Base-by-base conservation (phyloP, 1,284 basidiomycete genomes). In the Apiotrichum porosum region DNA sequence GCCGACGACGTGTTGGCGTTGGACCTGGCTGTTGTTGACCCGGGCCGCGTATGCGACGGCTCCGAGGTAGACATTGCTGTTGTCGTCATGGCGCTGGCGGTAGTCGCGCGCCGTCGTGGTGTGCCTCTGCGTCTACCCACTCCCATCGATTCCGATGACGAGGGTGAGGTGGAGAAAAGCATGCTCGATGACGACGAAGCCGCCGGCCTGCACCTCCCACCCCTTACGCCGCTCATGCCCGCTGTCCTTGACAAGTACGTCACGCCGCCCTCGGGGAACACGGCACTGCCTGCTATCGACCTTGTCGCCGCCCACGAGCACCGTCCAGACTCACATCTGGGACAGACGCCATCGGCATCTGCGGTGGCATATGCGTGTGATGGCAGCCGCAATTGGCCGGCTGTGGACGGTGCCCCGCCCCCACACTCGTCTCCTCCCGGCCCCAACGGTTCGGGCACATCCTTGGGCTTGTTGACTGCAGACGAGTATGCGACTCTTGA, bases 1-100 rank as follows among this genome's bases (percentile, higher is more conserved):
- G 59, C 52, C 2, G 52, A 55, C 44, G 65, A 66, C 26, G 36
- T 58, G 21, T 44, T 67, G 6, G 22, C 18, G 10, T 48, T 68
- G 37, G 65, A 65, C 43, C 37, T 65, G 30, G 48, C 40, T 32
- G 35, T 57, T 9, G 52, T 68, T 3, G 49, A 60, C 36, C 63
- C 63, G 1, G 23, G n/a, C 4, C 47, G 42, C 9, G 51, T 66
- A 3, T 34, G 44, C 5, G 26, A 36, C 13, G 66, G 63, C 2
- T 21, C 13, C 4, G 51, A 62, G 45, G 46, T 28, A 10, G 58
- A 61, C 30, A 30, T 66, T 43, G 52, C 49, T 4, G 58, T 56
- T 9, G 41, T 65, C 1, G 43, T 66, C 17, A 59, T 68, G 60
- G 59, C 58, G 10, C 45, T 68, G 13, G 56, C 55, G 3, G 57